phyloP scores from a whole-genome alignment of 306 rosid species.

The Trichosanthes cucumerina region DNA sequence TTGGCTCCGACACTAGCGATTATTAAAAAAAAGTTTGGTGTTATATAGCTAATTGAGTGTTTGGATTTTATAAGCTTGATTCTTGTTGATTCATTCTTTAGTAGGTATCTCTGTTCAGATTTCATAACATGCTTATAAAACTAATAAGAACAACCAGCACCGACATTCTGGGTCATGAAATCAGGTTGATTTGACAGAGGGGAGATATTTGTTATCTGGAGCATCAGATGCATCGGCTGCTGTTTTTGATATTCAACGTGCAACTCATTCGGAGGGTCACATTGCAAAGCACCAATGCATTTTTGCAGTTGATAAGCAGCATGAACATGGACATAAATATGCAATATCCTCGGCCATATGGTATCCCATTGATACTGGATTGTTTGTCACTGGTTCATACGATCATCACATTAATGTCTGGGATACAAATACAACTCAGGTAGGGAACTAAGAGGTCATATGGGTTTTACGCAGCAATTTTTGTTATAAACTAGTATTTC shows the following conservation, averaged over 20 bases:
- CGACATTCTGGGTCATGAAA: conserved; percentile 29
- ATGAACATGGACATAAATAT: conserved; percentile 52
- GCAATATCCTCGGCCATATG: conserved; percentile 81
- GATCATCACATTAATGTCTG: conserved; percentile 83
- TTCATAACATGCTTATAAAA: background rate
- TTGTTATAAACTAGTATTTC: background rate
- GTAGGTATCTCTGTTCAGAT: background rate
- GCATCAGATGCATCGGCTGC: conserved; percentile 79
- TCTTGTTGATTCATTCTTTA: background rate
- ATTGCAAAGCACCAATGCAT: conserved; percentile 48
- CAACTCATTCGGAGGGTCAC: conserved; percentile 31
- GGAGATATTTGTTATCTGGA: conserved; percentile 63
- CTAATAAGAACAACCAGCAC: conserved; percentile 3
- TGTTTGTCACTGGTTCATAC: conserved; percentile 76
- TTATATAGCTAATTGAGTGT: background rate
- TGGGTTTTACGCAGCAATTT: background rate
- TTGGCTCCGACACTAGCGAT: background rate
- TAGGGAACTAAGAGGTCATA: conserved; percentile 3
- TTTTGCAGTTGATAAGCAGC: conserved; percentile 60
- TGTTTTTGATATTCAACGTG: conserved; percentile 62
- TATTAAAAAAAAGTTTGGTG: background rate
- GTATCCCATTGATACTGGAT: conserved; percentile 88
- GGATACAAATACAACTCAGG: conserved; percentile 94
- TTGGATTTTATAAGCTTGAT: background rate
- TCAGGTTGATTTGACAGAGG: conserved; percentile 84